A percentile compares a stretch with the other conserved stretches of the same genome.
Evolutionary conservation across 768 basidiomycete species (phyloP).

Genomic region (Asterophora lycoperdoides): DNA sequence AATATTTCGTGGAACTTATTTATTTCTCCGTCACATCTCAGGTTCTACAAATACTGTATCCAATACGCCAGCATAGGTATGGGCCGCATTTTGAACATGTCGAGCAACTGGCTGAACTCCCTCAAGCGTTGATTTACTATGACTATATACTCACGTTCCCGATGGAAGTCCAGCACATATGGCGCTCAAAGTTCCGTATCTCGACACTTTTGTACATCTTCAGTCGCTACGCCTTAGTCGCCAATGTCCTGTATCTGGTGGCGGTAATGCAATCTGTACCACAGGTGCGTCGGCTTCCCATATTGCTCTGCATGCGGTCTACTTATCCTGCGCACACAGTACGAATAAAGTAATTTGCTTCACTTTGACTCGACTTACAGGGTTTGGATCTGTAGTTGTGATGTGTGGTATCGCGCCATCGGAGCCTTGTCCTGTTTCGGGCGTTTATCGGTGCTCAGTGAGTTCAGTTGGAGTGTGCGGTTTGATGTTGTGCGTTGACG

Average conservation of each 20-base stretch:
- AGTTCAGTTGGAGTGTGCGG: neutral
- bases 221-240: slow-evolving; percentile 25
- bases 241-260: slow-evolving; percentile 24
- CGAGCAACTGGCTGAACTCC: neutral
- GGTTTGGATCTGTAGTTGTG: slow-evolving; percentile 6
- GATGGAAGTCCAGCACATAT: slow-evolving; percentile 23
- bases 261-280: slow-evolving; percentile 16
- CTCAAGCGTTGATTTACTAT: slow-evolving; percentile 11
- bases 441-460: slow-evolving; percentile 18
- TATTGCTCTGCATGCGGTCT: neutral
- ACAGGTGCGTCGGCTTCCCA: slow-evolving; percentile 5
- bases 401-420: slow-evolving; percentile 12
- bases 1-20: too few relatives aligned
- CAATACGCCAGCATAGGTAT: slow-evolving; percentile 11
- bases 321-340: neutral
- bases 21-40: neutral
- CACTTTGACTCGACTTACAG: too few relatives aligned
- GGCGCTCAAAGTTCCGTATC: slow-evolving; percentile 18
- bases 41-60: slow-evolving; percentile 7
- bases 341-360: neutral
- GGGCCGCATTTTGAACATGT: neutral
- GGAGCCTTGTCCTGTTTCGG: slow-evolving; percentile 10
- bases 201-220: slow-evolving; percentile 23
- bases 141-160: slow-evolving; percentile 26
- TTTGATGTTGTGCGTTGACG: neutral